Evolutionary conservation across 106 monocot species (phyloP).

Genomic region (Phalaenopsis equestris): DNA sequence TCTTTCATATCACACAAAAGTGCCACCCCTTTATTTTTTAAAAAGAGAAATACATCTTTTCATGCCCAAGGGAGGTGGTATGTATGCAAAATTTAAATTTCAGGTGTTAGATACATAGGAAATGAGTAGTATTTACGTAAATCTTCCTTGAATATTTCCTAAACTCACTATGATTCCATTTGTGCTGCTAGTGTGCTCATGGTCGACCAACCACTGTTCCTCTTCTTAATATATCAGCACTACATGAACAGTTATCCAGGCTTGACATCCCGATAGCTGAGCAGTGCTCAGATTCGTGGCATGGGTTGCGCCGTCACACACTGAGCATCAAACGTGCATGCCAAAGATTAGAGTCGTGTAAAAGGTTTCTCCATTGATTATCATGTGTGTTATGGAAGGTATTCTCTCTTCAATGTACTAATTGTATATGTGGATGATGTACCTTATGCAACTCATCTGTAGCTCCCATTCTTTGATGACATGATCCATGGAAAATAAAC

Average conservation of each 20-base stretch:
- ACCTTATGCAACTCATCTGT: not conserved
- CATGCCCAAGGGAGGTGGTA: no score
- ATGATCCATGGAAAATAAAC: not conserved
- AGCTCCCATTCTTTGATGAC: not conserved
- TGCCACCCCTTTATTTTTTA: no score
- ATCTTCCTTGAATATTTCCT: no score
- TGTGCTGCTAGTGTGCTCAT: constrained; percentile 74
- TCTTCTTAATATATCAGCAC: constrained; percentile 46
- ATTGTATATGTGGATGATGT: not conserved
- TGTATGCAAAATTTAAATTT: no score
- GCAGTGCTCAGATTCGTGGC: constrained; percentile 29
- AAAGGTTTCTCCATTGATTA: not conserved
- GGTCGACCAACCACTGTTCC: constrained; percentile 87
- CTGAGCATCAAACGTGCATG: constrained; percentile 50
- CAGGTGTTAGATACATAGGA: no score
- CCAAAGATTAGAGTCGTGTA: constrained; percentile 31
- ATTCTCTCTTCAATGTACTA: not conserved
- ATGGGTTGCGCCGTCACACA: constrained; percentile 38
- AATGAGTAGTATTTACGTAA: no score
- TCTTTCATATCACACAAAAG: no score
- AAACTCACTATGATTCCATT: not conserved
- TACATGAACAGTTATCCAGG: constrained; percentile 48
- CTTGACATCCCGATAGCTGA: constrained; percentile 23
- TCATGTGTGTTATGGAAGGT: not conserved
- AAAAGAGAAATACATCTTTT: no score